Percentiles rank a stretch among this genome's conserved stretches.
These are phyloP conservation scores for Saccharomycopsis sp. DNA, from an alignment of 805 yeast genomes.

Conservation along the genomic window DNA sequence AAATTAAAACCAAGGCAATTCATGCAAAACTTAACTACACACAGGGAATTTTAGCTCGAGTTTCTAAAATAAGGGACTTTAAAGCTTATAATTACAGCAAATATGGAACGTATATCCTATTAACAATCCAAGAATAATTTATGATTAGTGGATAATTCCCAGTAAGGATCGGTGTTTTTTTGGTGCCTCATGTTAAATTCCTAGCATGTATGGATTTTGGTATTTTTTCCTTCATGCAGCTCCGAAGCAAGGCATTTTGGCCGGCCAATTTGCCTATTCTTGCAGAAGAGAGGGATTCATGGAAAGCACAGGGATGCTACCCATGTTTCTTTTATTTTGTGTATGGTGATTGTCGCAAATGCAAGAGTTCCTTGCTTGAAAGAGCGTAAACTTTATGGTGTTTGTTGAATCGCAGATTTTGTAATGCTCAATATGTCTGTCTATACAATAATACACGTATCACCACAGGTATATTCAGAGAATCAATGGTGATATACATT, in stretches of 20 bases:
- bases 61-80: background rate
- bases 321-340: background rate
- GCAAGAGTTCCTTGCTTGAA: too few relatives aligned
- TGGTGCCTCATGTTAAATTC: slow-evolving; percentile 2
- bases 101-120: background rate
- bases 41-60: background rate
- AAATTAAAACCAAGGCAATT: background rate
- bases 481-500: too few relatives aligned
- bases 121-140: background rate
- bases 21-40: background rate
- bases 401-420: too few relatives aligned
- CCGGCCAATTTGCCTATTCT: background rate
- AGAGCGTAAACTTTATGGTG: too few relatives aligned
- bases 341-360: too few relatives aligned
- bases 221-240: background rate
- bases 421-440: too few relatives aligned
- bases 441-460: too few relatives aligned
- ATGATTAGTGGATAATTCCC: background rate
- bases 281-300: background rate
- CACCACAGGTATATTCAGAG: too few relatives aligned
- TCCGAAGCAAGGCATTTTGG: background rate
- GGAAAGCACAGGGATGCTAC: background rate
- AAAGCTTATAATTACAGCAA: background rate
- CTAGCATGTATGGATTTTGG: background rate
- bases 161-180: background rate